Evolutionary conservation across 805 yeast species (phyloP).

Genomic region (Monosporozyma aquatica): DNA sequence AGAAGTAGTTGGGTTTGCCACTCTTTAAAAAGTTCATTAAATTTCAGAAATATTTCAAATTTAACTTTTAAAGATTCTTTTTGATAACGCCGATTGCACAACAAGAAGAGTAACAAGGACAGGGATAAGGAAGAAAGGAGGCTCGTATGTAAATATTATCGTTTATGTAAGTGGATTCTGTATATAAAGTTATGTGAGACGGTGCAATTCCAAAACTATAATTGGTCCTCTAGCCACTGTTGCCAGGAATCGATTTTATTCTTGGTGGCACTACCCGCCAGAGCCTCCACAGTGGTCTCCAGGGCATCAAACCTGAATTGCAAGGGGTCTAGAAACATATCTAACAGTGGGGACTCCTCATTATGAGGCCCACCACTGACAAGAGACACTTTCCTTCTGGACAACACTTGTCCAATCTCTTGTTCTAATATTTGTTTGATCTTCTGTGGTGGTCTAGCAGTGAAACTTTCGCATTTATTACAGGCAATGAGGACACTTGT

Average conservation of each 20-base stretch:
- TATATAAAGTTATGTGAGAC: background rate
- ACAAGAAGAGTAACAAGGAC: too few relatives aligned
- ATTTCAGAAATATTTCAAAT: background rate
- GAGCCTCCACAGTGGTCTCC: slow-evolving; percentile 64
- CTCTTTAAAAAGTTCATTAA: background rate
- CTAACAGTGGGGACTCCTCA: background rate
- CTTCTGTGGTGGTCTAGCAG: slow-evolving; percentile 61
- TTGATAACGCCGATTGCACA: too few relatives aligned
- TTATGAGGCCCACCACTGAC: too few relatives aligned
- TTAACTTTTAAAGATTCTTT: too few relatives aligned
- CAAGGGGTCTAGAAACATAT: background rate
- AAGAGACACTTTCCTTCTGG: slow-evolving; percentile 36
- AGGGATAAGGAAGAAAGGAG: too few relatives aligned
- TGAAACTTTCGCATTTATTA: slow-evolving; percentile 80
- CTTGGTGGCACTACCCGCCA: slow-evolving; percentile 64
- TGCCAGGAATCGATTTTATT: slow-evolving; percentile 51
- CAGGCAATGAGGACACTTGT: slow-evolving; percentile 56
- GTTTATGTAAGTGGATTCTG: too few relatives aligned
- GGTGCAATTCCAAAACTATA: too few relatives aligned
- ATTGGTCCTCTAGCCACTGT: slow-evolving; percentile 67
- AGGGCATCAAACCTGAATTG: slow-evolving; percentile 55
- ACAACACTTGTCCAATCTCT: slow-evolving; percentile 49
- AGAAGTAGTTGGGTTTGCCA: background rate
- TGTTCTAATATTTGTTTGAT: slow-evolving; percentile 50
- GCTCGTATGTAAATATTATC: too few relatives aligned